Base-by-base conservation (phyloP, 2,329 filamentous ascomycete species). In the Colletotrichum liriopes region DNA sequence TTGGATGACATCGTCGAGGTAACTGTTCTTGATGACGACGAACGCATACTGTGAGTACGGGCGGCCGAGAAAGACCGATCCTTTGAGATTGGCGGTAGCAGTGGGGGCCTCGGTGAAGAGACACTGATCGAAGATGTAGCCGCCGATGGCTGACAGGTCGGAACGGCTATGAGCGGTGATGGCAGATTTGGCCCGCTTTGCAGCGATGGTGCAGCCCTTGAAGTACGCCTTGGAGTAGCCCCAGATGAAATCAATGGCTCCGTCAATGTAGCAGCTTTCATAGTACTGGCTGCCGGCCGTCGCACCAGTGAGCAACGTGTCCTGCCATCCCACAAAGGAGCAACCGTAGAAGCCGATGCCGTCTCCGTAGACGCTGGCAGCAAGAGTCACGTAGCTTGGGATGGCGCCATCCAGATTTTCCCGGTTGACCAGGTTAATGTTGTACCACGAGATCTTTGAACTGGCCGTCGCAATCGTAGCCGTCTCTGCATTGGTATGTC, bases 361-460 rank as follows among this genome's bases (percentile, higher is more conserved):
- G 67, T 82, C 77, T 5, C 79, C 80, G 61, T 85, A 83, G 41
- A 43, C 5, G 41, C 41, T 43, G 41, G 41, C 41, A 18, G 41
- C 41, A n/a, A 87, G 80, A 39, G 85, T 85, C 73, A 85, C 85
- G 59, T 83, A 85, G 1, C 80, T 82, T 23, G 63, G 12, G 18
- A 32, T 65, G 23, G 63, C 63, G 20, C 63, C 63, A 23, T 65
- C 63, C 18, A 65, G 29, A 39, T 65, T 65, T 14, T 65, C 63
- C 63, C 41, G 45, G 75, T 87, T 87, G 18, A 80, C 79, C 8
- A 87, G 79, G 67, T 87, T 89, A 78, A 92, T 82, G 74, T 92
- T 92, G 82, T 92, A 92, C 32, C 74, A 87, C 87, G 70, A 92
- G 84, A 74, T 88, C 85, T 65, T 58, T 52, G 63, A 65, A 7